Percentiles rank a stretch among this genome's conserved stretches.
phyloP scores from a whole-genome alignment of 2,329 filamentous ascomycete genomes.

The Escovopsis sp. region DNA sequence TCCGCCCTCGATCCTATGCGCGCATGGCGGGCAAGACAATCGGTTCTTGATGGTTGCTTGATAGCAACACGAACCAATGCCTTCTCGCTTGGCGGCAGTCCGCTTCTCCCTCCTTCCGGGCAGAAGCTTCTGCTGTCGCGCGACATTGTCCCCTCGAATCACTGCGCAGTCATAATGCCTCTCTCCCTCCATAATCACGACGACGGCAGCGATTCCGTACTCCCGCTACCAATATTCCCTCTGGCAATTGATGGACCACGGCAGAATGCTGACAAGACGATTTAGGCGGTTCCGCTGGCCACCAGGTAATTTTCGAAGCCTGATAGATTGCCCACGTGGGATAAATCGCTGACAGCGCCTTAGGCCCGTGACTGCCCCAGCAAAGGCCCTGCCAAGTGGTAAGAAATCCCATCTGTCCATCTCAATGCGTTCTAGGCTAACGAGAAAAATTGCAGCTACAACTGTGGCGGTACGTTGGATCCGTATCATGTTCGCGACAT shows the following conservation, averaged over 20 bases:
- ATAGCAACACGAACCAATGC: background rate
- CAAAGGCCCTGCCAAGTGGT: constrained; percentile 73
- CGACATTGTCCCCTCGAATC: background rate
- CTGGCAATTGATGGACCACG: background rate
- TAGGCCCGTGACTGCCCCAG: constrained; percentile 77
- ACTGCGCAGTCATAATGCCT: background rate
- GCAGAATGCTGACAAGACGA: constrained; percentile 9
- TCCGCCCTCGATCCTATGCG: background rate
- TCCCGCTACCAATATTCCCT: background rate
- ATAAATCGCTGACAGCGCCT: constrained; percentile 1
- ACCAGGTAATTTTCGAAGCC: constrained; percentile 48
- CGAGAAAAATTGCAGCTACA: constrained; percentile 46
- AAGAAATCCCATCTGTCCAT: constrained; percentile 19
- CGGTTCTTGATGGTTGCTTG: background rate
- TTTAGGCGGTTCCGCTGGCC: constrained; percentile 55
- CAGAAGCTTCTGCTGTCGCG: too few relatives aligned
- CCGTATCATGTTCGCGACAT: background rate
- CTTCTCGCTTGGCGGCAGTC: too few relatives aligned
- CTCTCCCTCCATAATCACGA: background rate
- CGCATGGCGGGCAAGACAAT: too few relatives aligned
- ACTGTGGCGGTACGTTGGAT: constrained; percentile 54
- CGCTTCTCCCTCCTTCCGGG: too few relatives aligned
- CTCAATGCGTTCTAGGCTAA: background rate
- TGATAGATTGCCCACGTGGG: background rate
- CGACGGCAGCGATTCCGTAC: too few relatives aligned